Base-by-base conservation (phyloP, 306 rosid genomes). In the Begonia peltatifolia region DNA sequence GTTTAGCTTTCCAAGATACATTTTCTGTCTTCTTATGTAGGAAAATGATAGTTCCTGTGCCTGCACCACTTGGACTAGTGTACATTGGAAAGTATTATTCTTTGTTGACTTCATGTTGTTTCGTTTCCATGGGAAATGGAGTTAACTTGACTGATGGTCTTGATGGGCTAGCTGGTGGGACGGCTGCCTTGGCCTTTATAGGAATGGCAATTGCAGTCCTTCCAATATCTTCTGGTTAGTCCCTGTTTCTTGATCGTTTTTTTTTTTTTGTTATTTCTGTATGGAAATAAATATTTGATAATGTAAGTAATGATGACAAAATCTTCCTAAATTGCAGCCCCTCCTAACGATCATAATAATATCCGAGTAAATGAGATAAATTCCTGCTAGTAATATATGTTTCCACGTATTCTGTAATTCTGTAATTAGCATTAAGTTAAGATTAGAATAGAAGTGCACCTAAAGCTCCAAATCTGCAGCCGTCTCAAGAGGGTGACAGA, bases 151-250 rank as follows among this genome's bases (percentile, higher is more conserved):
- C 95, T 11, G 89, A 85, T 73, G 84, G 92, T 59, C 87, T 90
- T 63, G 97, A 90, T 58, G 97, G 97, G 56, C 74, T 90, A 58
- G 92, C 97, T 53, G 93, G 97, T 52, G 97, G 97, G 54, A 69
- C 75, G 61, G 87, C 97, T 65, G 95, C 97, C 50, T 68, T 90
- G 85, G 97, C 97, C 38, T 85, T 85, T 52, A 68, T 67, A 11
- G 97, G 95, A 66, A 85, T 90, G 97, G 79, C 97, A 1, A 82
- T 85, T 13, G 95, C 95, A 10, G 94, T 90, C 74, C 97, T 90
- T 67, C 97, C 97, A 42, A 73, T 90, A 65, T 85, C 94, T 59
- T 70, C 94, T 56, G 97, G 97, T 90, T 64, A 78, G 94, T 72
- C 57, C 46, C 14, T 55, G 41, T 11, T 16, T 9, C 42, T 9